Percentiles rank a stretch among this genome's conserved stretches.
Conservation (phyloP, 2,329 filamentous ascomycete species). For the Neobulgaria alba region DNA sequence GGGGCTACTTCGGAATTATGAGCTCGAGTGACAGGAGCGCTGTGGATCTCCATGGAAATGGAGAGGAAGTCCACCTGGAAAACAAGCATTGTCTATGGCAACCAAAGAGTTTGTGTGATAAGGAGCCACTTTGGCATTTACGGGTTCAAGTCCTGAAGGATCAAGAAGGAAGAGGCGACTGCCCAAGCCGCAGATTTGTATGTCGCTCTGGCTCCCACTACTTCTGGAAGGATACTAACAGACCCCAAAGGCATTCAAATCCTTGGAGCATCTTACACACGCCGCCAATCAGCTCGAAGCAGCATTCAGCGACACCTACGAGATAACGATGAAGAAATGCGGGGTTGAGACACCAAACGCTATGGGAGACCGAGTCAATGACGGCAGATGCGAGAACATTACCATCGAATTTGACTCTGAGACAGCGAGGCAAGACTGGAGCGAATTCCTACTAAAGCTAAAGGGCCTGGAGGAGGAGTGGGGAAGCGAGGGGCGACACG, state of each 20-base stretch:
- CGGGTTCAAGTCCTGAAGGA: slow-evolving; percentile 19
- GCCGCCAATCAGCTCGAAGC: slow-evolving; percentile 20
- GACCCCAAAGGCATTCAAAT: slow-evolving; percentile 19
- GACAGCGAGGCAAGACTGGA: slow-evolving; percentile 12
- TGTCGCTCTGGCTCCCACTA: slow-evolving; percentile 4
- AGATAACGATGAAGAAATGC: slow-evolving; percentile 15
- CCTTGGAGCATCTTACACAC: slow-evolving; percentile 18
- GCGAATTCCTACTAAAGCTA: slow-evolving; percentile 13
- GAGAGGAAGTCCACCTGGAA: slow-evolving; percentile 15
- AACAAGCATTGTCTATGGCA: slow-evolving; percentile 18
- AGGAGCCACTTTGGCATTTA: slow-evolving; percentile 19
- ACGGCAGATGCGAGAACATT: slow-evolving; percentile 20
- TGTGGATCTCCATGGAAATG: slow-evolving; percentile 15
- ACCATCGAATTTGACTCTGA: slow-evolving; percentile 21
- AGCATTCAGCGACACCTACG: slow-evolving; percentile 16
- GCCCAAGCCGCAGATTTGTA: slow-evolving; percentile 18
- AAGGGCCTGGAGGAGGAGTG: slow-evolving; percentile 18
- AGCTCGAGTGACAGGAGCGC: slow-evolving; percentile 9
- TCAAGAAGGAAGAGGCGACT: slow-evolving; percentile 17
- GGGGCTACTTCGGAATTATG: slow-evolving; percentile 18
- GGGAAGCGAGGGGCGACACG: slow-evolving; percentile 9
- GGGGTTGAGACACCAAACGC: slow-evolving; percentile 19
- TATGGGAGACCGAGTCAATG: slow-evolving; percentile 21
- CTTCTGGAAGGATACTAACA: slow-evolving; percentile 5
- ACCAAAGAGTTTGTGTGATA: slow-evolving; percentile 5